A percentile compares a stretch with the other conserved stretches of the same genome.
These are phyloP conservation scores for Podospora pseudopauciseta DNA, from an alignment of 495 filamentous ascomycete species.

Conservation along the genomic window DNA sequence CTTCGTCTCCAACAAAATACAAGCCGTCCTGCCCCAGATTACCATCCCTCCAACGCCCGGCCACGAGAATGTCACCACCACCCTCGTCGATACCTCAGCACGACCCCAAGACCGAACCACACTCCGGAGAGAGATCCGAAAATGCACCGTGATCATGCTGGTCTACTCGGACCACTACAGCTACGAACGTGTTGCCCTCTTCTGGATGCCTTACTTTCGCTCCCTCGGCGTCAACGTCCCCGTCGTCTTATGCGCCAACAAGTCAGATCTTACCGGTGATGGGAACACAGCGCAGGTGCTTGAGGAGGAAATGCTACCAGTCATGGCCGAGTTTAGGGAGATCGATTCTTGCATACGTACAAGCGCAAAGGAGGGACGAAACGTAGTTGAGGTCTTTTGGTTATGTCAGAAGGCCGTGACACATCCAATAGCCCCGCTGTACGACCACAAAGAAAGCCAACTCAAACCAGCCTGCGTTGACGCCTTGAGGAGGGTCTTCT, in stretches of 20 bases:
- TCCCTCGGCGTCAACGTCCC: slow-evolving; percentile 98
- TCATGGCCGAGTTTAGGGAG: slow-evolving; percentile 98
- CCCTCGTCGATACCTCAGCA: slow-evolving; percentile 94
- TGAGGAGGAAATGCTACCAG: slow-evolving; percentile 95
- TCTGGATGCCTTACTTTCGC: slow-evolving; percentile 97
- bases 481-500: slow-evolving; percentile 86
- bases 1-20: slow-evolving; percentile 90
- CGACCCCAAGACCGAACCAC: slow-evolving; percentile 87
- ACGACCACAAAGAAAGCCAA: slow-evolving; percentile 86
- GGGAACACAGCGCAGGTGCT: slow-evolving; percentile 73
- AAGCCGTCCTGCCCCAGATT: slow-evolving; percentile 87
- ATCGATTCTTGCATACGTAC: slow-evolving; percentile 96
- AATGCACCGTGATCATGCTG: slow-evolving; percentile 94
- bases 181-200: slow-evolving; percentile 94
- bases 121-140: slow-evolving; percentile 87
- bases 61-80: slow-evolving; percentile 91
- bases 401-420: slow-evolving; percentile 98
- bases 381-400: slow-evolving; percentile 96
- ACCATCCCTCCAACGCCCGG: slow-evolving; percentile 85
- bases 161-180: slow-evolving; percentile 98
- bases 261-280: slow-evolving; percentile 70
- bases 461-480: slow-evolving; percentile 85
- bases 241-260: slow-evolving; percentile 95
- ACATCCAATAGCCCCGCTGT: slow-evolving; percentile 92
- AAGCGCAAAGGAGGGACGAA: slow-evolving; percentile 89